These are phyloP conservation scores for Verticillium longisporum DNA, from an alignment of 2,329 filamentous ascomycete genomes.

Conservation along the genomic window DNA sequence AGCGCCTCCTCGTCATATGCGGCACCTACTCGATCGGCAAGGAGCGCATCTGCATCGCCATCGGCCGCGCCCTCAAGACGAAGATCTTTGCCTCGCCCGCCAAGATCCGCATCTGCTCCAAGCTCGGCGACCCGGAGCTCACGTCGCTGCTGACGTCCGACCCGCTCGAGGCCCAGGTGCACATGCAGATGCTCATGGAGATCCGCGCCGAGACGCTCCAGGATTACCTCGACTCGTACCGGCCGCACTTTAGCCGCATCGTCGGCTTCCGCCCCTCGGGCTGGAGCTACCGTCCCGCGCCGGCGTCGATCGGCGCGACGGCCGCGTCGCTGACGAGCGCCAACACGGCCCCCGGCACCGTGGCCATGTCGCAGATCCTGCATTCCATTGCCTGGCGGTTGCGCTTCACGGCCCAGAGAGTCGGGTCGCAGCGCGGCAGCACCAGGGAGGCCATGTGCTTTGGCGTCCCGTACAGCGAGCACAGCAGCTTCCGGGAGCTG, in stretches of 20 bases:
- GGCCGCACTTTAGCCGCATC: conserved; percentile 75
- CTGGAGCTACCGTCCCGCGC: conserved; percentile 82
- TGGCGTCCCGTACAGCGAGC: conserved; percentile 92
- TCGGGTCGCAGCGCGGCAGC: conserved; percentile 77
- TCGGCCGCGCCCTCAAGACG: conserved; percentile 75
- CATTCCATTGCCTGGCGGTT: conserved; percentile 67
- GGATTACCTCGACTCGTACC: conserved; percentile 77
- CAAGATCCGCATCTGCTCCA: conserved; percentile 79
- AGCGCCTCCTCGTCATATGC: conserved; percentile 81
- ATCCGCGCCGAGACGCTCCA: conserved; percentile 85
- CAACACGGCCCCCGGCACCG: conserved; percentile 39
- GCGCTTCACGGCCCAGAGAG: conserved; percentile 62
- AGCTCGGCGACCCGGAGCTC: conserved; percentile 81
- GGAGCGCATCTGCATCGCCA: conserved; percentile 88
- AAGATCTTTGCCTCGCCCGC: conserved; percentile 83
- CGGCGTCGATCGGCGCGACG: conserved; percentile 30
- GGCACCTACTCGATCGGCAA: conserved; percentile 98
- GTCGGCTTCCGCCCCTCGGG: conserved; percentile 90
- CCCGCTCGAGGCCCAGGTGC: conserved; percentile 82
- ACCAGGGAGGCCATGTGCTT: conserved; percentile 80
- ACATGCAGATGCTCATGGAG: conserved; percentile 96
- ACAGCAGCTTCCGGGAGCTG: conserved; percentile 89
- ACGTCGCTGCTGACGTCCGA: conserved; percentile 69
- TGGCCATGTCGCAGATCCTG: conserved; percentile 44
- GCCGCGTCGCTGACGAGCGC: conserved; percentile 43